Evolutionary conservation across 2,329 filamentous ascomycete genomes (phyloP).

Genomic region (Daldinia sp.): DNA sequence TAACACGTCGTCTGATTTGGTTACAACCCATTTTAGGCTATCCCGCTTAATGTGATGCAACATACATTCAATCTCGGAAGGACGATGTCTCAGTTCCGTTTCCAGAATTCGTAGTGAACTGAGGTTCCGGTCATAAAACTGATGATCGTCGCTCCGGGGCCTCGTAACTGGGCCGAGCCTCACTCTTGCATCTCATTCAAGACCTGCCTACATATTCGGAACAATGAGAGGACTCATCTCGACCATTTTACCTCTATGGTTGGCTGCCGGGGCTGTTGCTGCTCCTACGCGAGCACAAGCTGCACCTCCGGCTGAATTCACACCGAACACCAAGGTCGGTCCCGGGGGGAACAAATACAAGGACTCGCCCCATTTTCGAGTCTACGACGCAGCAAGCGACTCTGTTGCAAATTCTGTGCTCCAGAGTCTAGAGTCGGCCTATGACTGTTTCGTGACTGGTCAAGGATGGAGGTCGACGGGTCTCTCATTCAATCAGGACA

Average conservation of each 20-base stretch:
- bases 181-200: background rate
- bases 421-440: constrained; percentile 56
- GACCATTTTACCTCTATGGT: constrained; percentile 14
- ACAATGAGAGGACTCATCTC: constrained; percentile 19
- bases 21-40: constrained; percentile 36
- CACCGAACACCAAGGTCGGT: constrained; percentile 41
- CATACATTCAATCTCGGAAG: constrained; percentile 17
- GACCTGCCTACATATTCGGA: background rate
- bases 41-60: constrained; percentile 30
- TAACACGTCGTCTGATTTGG: constrained; percentile 1
- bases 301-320: constrained; percentile 43
- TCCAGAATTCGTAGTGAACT: constrained; percentile 1
- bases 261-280: constrained; percentile 8
- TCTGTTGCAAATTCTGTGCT: constrained; percentile 46
- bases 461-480: constrained; percentile 52
- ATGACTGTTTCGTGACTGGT: constrained; percentile 51
- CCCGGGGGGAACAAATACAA: constrained; percentile 46
- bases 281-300: constrained; percentile 28
- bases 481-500: constrained; percentile 47
- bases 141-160: constrained; percentile 11
- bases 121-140: constrained; percentile 17
- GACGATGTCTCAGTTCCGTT: constrained; percentile 12
- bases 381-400: constrained; percentile 47
- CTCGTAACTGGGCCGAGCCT: background rate
- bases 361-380: constrained; percentile 52